Conservation (phyloP, 1,284 basidiomycete genomes). For the Entoloma clypeatum region DNA sequence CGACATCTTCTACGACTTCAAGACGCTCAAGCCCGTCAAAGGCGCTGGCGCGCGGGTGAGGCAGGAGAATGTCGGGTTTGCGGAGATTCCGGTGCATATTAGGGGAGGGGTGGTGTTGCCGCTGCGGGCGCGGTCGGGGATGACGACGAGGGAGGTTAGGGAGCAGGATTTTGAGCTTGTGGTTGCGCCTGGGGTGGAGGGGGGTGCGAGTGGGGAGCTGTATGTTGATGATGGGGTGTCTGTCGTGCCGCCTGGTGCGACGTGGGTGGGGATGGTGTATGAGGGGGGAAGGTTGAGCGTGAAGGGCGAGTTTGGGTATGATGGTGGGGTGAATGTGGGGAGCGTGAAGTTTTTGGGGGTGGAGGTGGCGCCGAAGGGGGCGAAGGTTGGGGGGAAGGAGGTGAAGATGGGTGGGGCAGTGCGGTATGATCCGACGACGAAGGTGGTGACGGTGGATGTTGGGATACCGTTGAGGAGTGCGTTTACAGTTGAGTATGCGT, state of each 20-base stretch:
- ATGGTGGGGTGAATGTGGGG: constrained; percentile 40
- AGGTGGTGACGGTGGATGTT: constrained; percentile 41
- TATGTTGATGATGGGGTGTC: constrained; percentile 66
- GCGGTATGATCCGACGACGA: constrained; percentile 32
- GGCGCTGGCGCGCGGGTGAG: constrained; percentile 45
- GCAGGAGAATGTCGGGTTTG: constrained; percentile 49
- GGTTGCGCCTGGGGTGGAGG: constrained; percentile 49
- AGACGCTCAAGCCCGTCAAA: constrained; percentile 43
- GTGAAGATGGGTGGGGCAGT: constrained; percentile 21
- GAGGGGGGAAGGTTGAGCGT: constrained; percentile 40
- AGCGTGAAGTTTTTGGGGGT: constrained; percentile 46
- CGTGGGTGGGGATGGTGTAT: constrained; percentile 45
- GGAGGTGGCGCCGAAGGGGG: constrained; percentile 28
- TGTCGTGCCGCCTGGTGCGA: constrained; percentile 39
- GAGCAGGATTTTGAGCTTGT: constrained; percentile 59
- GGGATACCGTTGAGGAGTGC: constrained; percentile 32
- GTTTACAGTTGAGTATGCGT: constrained; percentile 30
- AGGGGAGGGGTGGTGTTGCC: constrained; percentile 57
- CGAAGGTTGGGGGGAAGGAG: constrained; percentile 32
- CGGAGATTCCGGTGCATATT: constrained; percentile 60
- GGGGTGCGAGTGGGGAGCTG: constrained; percentile 46
- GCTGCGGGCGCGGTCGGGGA: constrained; percentile 47
- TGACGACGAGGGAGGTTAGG: constrained; percentile 57
- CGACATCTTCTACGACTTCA: constrained; percentile 65
- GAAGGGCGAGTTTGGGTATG: constrained; percentile 48